Evolutionary conservation across 2,329 filamentous ascomycete genomes (phyloP), one percentile per base, ranked within the genome.

Genomic region (Nemania diffusa): DNA sequence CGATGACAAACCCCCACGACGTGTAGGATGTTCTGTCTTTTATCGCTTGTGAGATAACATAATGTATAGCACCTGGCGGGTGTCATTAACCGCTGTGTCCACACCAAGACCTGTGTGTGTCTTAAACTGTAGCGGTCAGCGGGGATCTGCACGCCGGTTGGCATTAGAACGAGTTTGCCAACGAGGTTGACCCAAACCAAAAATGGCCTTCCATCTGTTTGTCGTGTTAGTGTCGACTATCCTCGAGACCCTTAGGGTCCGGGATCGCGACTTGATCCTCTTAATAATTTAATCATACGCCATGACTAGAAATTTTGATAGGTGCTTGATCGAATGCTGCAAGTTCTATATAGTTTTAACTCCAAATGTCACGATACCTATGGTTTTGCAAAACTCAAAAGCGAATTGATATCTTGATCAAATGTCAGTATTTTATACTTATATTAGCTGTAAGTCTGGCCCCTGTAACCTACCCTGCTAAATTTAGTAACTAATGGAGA

Each of bases 31-130:
- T n/a, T n/a, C n/a, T n/a, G n/a, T n/a, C n/a, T n/a, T n/a, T n/a
- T n/a, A n/a, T n/a, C n/a, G n/a, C n/a, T 32, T 32, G 9, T 32
- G 29, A 32, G 29, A 32, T 32, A 32, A 5, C 9, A 5, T 32
- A 5, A 32, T 32, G 9, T 32, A 32, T 32, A 32, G 29, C 5
- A 32, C 9, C 34, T 53, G 22, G 27, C 55, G 59, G 64, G 17
- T 42, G 48, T 59, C 44, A 9, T 55, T 63, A 63, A n/a, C 48
- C 53, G 40, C 48, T n/a, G 20, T 55, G 24, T 20, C 58, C 50
- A 24, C 11, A 29, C 37, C 26, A 42, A 46, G n/a, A 26, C 27
- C 51, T 56, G 4, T 40, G 4, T 40, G 46, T 1, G 48, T 34
- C 37, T 42, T 3, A 11, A 9, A 50, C 34, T 27, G n/a, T 32